Evolutionary conservation across 805 yeast species (phyloP), one percentile per base, ranked within the genome.

Genomic region (Torulaspora maleeae): DNA sequence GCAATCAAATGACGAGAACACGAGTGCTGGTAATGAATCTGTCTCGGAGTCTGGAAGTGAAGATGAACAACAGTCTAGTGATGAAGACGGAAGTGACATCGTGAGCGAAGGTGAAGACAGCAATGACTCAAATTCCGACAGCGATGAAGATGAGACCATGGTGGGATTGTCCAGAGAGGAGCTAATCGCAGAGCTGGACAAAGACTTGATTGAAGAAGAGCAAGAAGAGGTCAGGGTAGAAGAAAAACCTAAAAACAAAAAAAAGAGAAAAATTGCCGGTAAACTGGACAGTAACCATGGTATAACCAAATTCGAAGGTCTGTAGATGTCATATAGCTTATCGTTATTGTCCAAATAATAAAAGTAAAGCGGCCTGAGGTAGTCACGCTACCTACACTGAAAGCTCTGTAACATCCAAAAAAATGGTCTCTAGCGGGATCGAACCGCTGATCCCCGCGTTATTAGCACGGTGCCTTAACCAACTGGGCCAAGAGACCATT

Each of bases 271-370:
- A 13, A 51, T 44, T 2, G 27, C 42, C 1, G 43, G 45, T 9
- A 52, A 50, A 32, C 51, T 55, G 24, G 45, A 47, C 41, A 63
- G 76, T 43, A 82, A 77, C 45, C 86, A 80, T 51, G 87, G 87
- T 0, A 82, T 83, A 42, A 69, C 75, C 34, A 77, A 68, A 53
- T 83, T 83, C 56, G 88, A 81, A 7, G 89, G 74, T 46, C 63
- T 81, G 41, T 80, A 53, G 38, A 11, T 9, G 15, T 39, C 10
- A 7, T 8, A 22, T 22, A 22, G 25, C 7, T 22, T 22, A n/a
- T n/a, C n/a, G n/a, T n/a, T n/a, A n/a, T n/a, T n/a, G n/a, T n/a
- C n/a, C n/a, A n/a, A n/a, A n/a, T n/a, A n/a, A n/a, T n/a, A n/a
- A n/a, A n/a, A n/a, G n/a, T n/a, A n/a, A n/a, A n/a, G n/a, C n/a